These are phyloP conservation scores for Phoma herbarum DNA, from an alignment of 2,329 filamentous ascomycete species.

Conservation along the genomic window DNA sequence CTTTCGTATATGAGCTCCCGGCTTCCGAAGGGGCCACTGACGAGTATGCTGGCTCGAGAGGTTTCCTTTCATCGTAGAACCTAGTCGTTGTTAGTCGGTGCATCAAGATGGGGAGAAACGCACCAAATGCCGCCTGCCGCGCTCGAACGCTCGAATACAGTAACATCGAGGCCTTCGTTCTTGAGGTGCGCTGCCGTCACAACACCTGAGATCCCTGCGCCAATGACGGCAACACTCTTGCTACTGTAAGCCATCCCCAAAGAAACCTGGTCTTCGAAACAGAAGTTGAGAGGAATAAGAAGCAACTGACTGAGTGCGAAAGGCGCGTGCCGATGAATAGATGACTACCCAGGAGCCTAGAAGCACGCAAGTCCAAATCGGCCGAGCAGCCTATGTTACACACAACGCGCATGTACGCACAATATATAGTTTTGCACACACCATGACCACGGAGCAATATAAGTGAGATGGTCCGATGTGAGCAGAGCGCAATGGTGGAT, in stretches of 20 bases:
- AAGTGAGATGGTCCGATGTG: not conserved
- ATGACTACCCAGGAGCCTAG: not conserved
- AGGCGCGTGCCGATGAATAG: not conserved
- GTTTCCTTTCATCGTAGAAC: slow-evolving; percentile 60
- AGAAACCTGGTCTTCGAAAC: not conserved
- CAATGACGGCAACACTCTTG: slow-evolving; percentile 45
- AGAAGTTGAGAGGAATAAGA: not conserved
- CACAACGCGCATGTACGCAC: not conserved
- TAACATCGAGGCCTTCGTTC: slow-evolving; percentile 55
- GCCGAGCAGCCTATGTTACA: not conserved
- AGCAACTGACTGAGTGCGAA: not conserved
- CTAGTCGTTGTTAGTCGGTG: slow-evolving; percentile 26
- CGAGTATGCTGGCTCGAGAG: slow-evolving; percentile 60
- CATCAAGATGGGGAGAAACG: slow-evolving; percentile 17
- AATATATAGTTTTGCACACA: slow-evolving; percentile 1
- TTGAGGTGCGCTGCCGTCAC: slow-evolving; percentile 48
- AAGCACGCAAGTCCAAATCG: not conserved
- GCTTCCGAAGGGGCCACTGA: slow-evolving; percentile 32
- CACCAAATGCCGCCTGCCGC: slow-evolving; percentile 66
- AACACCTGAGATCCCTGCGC: slow-evolving; percentile 50
- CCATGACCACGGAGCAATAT: not conserved
- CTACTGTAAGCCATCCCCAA: slow-evolving; percentile 24
- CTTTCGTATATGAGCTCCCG: slow-evolving; percentile 29
- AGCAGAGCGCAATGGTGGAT: slow-evolving; percentile 27
- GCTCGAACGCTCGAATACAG: slow-evolving; percentile 63